Base-by-base conservation (phyloP, 2,329 filamentous ascomycete species). In the Hypoxylon sp. region DNA sequence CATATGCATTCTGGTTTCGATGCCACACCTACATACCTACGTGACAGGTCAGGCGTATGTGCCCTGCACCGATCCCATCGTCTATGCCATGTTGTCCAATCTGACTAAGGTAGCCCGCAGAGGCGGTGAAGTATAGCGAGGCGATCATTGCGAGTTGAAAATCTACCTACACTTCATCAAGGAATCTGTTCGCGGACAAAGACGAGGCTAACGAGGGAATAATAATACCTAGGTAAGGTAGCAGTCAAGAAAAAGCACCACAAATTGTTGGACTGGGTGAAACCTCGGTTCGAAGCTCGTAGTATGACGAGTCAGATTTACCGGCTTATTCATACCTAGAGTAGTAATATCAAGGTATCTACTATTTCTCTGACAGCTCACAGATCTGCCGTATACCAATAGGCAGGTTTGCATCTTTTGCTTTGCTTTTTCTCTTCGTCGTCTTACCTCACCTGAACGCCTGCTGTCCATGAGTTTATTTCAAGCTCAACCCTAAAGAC, bases 291-390 rank as follows among this genome's bases (percentile, higher is more conserved):
- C 6, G 39, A 43, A 43, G 39, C 19, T 20, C 39, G n/a, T 6
- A 19, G 17, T 10, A 43, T 43, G 39, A 43, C 20, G 39, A 43
- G 19, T 46, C 20, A 46, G 7, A 20, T 46, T 24, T 56, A 49
- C 47, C 11, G 13, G 56, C 43, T 66, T 44, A 59, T 30, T 51
- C 41, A 56, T 67, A n/a, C 15, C 15, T 39, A 10, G 30, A 6
- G 11, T 32, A 10, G 20, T 46, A 60, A 55, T 59, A 65, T 46
- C 56, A 60, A 63, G 63, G 64, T 65, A 67, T 67, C n/a, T n/a
- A n/a, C n/a, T n/a, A n/a, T n/a, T n/a, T n/a, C 65, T 62, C 52
- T 67, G 50, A 41, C 51, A 65, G 48, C 34, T 47, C 32, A 60
- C 46, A 56, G 32, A 44, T 52, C 41, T 43, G 60, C 56, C 50